A percentile compares a stretch with the other conserved stretches of the same genome.
These are phyloP conservation scores for Sporothrix globosa DNA, from an alignment of 2,329 filamentous ascomycete species.

Conservation along the genomic window DNA sequence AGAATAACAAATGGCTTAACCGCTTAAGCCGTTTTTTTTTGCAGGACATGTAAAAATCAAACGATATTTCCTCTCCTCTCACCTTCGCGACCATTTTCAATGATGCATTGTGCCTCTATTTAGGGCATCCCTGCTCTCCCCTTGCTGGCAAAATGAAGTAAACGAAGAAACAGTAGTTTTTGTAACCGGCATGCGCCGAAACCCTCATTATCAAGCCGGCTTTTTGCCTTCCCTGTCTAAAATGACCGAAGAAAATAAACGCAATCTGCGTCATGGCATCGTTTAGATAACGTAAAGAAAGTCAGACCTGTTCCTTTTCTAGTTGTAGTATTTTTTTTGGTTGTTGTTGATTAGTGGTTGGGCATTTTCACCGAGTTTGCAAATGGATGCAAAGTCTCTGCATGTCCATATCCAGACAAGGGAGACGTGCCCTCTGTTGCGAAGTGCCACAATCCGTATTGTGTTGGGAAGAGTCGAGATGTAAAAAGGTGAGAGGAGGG, in stretches of 20 bases:
- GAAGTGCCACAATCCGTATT: not conserved
- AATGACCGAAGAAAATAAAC: conserved; percentile 9
- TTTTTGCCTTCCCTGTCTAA: conserved; percentile 16
- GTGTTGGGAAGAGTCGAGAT: not conserved
- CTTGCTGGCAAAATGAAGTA: conserved; percentile 12
- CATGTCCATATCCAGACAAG: not conserved
- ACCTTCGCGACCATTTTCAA: not conserved
- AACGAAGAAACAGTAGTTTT: conserved; percentile 1
- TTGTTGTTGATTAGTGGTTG: not conserved
- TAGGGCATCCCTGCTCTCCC: not conserved
- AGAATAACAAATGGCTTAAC: not conserved
- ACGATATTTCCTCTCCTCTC: not conserved
- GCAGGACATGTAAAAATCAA: conserved; percentile 7
- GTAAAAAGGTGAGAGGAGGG: not conserved
- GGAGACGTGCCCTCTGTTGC: not conserved
- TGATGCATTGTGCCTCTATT: not conserved
- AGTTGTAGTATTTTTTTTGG: not conserved
- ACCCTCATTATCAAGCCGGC: not conserved
- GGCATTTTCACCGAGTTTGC: not conserved
- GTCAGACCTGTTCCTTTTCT: not conserved
- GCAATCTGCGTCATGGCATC: conserved; percentile 2
- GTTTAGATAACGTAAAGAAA: not conserved
- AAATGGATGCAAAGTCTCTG: not conserved
- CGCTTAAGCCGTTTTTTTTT: not conserved
- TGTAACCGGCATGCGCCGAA: not conserved